Percentiles rank a stretch among this genome's conserved stretches.
phyloP scores from a whole-genome alignment of 2,329 filamentous ascomycete species.

The Aspergillus thermomutatus region DNA sequence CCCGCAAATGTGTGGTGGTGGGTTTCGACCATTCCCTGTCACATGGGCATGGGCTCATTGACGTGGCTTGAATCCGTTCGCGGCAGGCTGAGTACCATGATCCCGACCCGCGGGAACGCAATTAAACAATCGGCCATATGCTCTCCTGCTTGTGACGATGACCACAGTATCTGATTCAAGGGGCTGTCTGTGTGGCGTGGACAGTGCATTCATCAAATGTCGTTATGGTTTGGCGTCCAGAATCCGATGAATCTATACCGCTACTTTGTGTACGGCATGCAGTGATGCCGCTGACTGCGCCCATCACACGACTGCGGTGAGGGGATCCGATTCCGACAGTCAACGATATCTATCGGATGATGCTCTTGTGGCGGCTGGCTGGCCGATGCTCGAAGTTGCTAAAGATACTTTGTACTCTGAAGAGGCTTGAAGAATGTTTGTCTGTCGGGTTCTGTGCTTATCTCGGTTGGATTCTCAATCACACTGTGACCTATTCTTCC shows the following conservation, averaged over 20 bases:
- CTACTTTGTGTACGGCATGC: conserved; percentile 8
- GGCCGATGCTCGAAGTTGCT: background rate
- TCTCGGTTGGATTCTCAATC: background rate
- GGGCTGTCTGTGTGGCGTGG: background rate
- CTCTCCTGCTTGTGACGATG: conserved; percentile 9
- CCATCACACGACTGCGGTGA: conserved; percentile 18
- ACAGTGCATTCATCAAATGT: background rate
- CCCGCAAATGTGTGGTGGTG: background rate
- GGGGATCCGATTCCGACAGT: conserved; percentile 2
- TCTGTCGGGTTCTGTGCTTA: background rate
- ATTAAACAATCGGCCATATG: conserved; percentile 4
- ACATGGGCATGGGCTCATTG: conserved; percentile 14
- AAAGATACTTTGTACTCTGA: background rate
- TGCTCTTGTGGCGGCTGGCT: conserved; percentile 1
- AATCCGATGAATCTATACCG: conserved; percentile 12
- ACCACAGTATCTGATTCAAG: background rate
- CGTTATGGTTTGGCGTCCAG: conserved; percentile 3
- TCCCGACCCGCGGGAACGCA: conserved; percentile 11
- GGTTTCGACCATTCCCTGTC: conserved; percentile 4
- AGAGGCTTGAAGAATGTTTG: conserved; percentile 1
- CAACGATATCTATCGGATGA: conserved; percentile 2
- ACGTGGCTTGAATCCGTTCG: conserved; percentile 19
- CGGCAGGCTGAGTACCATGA: conserved; percentile 2
- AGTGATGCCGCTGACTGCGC: conserved; percentile 4
- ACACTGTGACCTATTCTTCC: background rate